phyloP scores from a whole-genome alignment of 345 rosid genomes.

The Boechera stricta region DNA sequence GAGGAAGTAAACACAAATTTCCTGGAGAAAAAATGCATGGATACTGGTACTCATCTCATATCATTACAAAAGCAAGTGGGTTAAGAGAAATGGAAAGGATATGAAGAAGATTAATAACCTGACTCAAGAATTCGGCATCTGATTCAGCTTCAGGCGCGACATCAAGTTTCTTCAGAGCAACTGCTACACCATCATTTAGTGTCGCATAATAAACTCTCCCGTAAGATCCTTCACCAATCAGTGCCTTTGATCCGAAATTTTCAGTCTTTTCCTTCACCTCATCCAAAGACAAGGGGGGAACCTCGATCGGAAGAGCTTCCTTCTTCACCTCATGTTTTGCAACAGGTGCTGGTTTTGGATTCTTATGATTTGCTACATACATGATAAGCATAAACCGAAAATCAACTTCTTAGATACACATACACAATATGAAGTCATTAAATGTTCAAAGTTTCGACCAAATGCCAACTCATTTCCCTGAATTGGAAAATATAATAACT shows the following conservation, averaged over 20 bases:
- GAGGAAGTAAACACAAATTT: slow-evolving; percentile 24
- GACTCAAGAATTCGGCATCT: slow-evolving; percentile 80
- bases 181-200: slow-evolving; percentile 62
- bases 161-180: slow-evolving; percentile 86
- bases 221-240: slow-evolving; percentile 93
- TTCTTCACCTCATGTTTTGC: slow-evolving; percentile 70
- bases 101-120: slow-evolving; percentile 53
- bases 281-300: slow-evolving; percentile 63
- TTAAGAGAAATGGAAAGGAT: background rate
- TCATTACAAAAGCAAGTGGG: background rate
- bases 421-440: slow-evolving; percentile 6
- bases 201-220: slow-evolving; percentile 85
- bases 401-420: slow-evolving; percentile 8
- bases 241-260: slow-evolving; percentile 63
- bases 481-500: slow-evolving; percentile 1
- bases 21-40: background rate
- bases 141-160: slow-evolving; percentile 80
- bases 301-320: slow-evolving; percentile 71
- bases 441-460: background rate
- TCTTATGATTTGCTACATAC: slow-evolving; percentile 46
- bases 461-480: background rate
- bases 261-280: slow-evolving; percentile 74
- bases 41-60: background rate
- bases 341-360: slow-evolving; percentile 59
- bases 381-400: slow-evolving; percentile 21